Evolutionary conservation across 2,329 filamentous ascomycete species (phyloP).

Genomic region (Lasiodiplodia hormozganensis): DNA sequence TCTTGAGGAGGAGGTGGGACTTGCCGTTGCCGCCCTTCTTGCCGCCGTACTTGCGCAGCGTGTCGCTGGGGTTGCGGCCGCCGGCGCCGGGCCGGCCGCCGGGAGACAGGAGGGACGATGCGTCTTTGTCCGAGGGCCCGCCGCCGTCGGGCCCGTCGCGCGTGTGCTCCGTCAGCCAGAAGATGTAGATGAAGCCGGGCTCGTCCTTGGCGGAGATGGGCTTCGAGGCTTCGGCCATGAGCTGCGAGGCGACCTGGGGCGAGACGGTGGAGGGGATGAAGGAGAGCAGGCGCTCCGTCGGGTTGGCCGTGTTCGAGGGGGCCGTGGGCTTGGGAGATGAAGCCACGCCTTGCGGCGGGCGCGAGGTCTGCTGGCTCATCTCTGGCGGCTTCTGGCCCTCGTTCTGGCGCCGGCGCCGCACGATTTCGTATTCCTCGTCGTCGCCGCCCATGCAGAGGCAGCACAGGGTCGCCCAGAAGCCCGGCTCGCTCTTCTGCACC

Average conservation of each 20-base stretch:
- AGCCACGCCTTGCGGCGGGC: slow-evolving; percentile 34
- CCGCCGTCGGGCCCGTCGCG: slow-evolving; percentile 45
- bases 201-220: slow-evolving; percentile 77
- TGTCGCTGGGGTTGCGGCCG: slow-evolving; percentile 41
- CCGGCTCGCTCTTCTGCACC: slow-evolving; percentile 35
- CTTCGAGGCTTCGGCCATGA: slow-evolving; percentile 79
- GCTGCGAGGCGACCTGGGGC: slow-evolving; percentile 70
- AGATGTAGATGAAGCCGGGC: slow-evolving; percentile 94
- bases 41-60: slow-evolving; percentile 23
- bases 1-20: slow-evolving; percentile 71
- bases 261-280: slow-evolving; percentile 74
- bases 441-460: slow-evolving; percentile 43
- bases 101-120: slow-evolving; percentile 14
- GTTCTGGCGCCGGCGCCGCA: slow-evolving; percentile 48
- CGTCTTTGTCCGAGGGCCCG: slow-evolving; percentile 20
- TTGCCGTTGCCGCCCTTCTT: background rate
- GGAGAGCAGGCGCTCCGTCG: slow-evolving; percentile 59
- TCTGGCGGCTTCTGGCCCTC: slow-evolving; percentile 27
- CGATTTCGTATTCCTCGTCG: slow-evolving; percentile 52
- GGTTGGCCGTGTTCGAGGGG: slow-evolving; percentile 14
- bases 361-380: slow-evolving; percentile 32
- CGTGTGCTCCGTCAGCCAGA: slow-evolving; percentile 81
- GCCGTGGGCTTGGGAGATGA: slow-evolving; percentile 34
- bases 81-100: slow-evolving; percentile 28
- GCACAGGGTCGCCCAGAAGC: slow-evolving; percentile 53